Evolutionary conservation across 2,329 filamentous ascomycete genomes (phyloP).

Genomic region (Orbilia javanica): DNA sequence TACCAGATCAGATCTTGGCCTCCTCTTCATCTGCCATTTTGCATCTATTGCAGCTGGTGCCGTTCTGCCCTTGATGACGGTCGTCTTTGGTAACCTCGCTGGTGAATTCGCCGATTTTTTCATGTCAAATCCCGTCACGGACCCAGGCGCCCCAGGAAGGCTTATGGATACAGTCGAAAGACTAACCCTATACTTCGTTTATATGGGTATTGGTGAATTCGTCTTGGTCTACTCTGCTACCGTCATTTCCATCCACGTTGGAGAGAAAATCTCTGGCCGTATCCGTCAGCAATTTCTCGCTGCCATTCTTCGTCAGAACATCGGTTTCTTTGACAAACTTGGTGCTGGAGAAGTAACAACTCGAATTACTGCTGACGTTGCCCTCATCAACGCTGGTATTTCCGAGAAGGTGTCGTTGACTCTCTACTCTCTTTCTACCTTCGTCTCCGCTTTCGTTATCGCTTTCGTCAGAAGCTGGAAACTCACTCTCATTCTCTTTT

Average conservation of each 20-base stretch:
- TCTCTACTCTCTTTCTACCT: conserved; percentile 81
- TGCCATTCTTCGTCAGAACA: conserved; percentile 87
- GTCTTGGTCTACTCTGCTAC: conserved; percentile 82
- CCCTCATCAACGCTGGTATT: conserved; percentile 91
- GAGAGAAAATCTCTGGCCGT: conserved; percentile 82
- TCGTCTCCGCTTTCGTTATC: conserved; percentile 89
- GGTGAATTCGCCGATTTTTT: conserved; percentile 76
- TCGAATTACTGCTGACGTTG: conserved; percentile 92
- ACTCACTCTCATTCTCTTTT: conserved; percentile 86
- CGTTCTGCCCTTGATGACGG: conserved; percentile 82
- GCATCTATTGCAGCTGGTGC: conserved; percentile 79
- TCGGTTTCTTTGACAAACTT: conserved; percentile 91
- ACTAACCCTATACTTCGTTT: conserved; percentile 81
- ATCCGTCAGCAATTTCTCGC: conserved; percentile 86
- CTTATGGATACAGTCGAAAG: conserved; percentile 51
- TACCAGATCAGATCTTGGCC: conserved; percentile 73
- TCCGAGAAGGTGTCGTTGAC: conserved; percentile 89
- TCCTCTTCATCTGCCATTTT: conserved; percentile 74
- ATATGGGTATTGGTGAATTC: conserved; percentile 85
- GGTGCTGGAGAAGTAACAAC: conserved; percentile 94
- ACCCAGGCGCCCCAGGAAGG: conserved; percentile 28
- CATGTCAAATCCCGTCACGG: background rate
- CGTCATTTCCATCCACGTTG: conserved; percentile 88
- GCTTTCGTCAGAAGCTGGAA: conserved; percentile 94
- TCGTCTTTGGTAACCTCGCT: conserved; percentile 82